Evolutionary conservation across 306 rosid species (phyloP).

Genomic region (Casuarina glauca): DNA sequence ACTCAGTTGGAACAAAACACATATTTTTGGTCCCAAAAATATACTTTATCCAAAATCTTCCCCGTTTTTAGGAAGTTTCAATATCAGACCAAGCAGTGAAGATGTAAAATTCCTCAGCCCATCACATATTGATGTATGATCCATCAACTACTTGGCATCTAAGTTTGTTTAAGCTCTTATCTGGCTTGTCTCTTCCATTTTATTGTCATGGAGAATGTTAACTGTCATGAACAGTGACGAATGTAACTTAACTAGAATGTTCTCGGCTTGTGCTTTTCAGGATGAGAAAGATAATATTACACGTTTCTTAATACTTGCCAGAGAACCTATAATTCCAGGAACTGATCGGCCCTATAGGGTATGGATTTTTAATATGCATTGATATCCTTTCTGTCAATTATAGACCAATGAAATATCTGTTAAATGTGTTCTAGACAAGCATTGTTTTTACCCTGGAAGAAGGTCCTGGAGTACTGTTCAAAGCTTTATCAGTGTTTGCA

Average conservation of each 20-base stretch:
- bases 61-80: not conserved
- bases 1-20: not conserved
- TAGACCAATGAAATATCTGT: slow-evolving; percentile 24
- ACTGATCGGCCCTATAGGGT: slow-evolving; percentile 63
- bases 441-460: slow-evolving; percentile 80
- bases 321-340: slow-evolving; percentile 85
- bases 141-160: not conserved
- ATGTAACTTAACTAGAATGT: slow-evolving; percentile 30
- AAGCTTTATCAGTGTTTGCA: slow-evolving; percentile 86
- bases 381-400: slow-evolving; percentile 4
- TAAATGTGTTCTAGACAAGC: slow-evolving; percentile 61
- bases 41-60: not conserved
- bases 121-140: not conserved
- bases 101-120: too few relatives aligned
- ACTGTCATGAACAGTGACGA: slow-evolving; percentile 9
- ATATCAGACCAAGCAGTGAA: not conserved
- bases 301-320: slow-evolving; percentile 79
- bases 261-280: slow-evolving; percentile 40
- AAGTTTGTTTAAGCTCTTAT: not conserved
- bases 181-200: slow-evolving; percentile 5
- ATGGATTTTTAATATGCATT: slow-evolving; percentile 10
- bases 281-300: slow-evolving; percentile 70
- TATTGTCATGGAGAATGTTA: not conserved
- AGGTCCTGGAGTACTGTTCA: slow-evolving; percentile 86
- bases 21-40: not conserved